Conservation (phyloP, 2,329 filamentous ascomycete species). For the Exophiala viscosa region DNA sequence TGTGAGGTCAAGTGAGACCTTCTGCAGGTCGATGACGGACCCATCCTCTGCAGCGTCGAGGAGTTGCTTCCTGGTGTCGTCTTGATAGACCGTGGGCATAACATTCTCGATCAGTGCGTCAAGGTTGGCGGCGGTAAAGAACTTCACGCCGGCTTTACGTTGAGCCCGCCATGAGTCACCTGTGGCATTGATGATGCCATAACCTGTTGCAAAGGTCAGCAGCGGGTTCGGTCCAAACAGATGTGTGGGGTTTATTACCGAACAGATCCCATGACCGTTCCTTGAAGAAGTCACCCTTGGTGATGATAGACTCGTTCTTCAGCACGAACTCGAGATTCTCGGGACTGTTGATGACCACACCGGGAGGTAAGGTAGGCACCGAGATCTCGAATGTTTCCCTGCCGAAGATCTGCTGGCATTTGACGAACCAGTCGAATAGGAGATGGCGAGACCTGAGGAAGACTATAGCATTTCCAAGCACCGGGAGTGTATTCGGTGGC, state of each 20-base stretch:
- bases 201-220: conserved; percentile 35
- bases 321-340: conserved; percentile 61
- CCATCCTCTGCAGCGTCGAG: conserved; percentile 30
- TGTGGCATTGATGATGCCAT: conserved; percentile 65
- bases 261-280: conserved; percentile 60
- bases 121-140: conserved; percentile 57
- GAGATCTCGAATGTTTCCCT: conserved; percentile 60
- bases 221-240: neutral
- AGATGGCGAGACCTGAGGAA: conserved; percentile 59
- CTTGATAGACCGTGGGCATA: conserved; percentile 52
- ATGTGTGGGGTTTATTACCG: conserved; percentile 35
- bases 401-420: conserved; percentile 55
- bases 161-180: conserved; percentile 62
- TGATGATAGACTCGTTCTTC: conserved; percentile 58
- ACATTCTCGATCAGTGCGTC: conserved; percentile 55
- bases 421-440: conserved; percentile 61
- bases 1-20: conserved; percentile 61
- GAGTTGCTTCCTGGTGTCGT: conserved; percentile 41
- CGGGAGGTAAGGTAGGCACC: conserved; percentile 60
- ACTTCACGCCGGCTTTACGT: conserved; percentile 57
- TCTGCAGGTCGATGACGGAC: conserved; percentile 53
- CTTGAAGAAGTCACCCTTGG: conserved; percentile 62
- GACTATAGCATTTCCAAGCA: conserved; percentile 59
- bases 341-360: conserved; percentile 61
- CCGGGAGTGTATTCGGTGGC: conserved; percentile 38